phyloP scores from a whole-genome alignment of 768 basidiomycete species.

The Russula emetica region DNA sequence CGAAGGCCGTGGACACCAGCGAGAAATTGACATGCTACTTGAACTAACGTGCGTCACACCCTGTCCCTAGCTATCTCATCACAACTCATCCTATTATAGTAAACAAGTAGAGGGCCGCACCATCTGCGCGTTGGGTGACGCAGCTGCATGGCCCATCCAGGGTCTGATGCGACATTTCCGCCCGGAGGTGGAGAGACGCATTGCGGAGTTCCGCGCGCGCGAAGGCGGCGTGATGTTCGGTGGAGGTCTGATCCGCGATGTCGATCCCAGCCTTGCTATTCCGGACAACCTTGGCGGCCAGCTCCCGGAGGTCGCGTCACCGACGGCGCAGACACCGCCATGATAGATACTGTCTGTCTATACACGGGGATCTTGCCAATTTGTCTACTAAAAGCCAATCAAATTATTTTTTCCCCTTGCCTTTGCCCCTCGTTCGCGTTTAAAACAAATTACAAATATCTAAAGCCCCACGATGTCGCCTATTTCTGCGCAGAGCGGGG shows the following conservation, averaged over 20 bases:
- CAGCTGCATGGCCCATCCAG: conserved; percentile 98
- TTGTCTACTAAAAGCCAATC: neutral
- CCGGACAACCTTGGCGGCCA: conserved; percentile 69
- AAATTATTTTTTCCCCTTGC: neutral
- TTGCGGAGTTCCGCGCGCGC: conserved; percentile 65
- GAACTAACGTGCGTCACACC: conserved; percentile 70
- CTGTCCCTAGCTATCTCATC: neutral
- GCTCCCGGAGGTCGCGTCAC: conserved; percentile 40
- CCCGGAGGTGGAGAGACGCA: conserved; percentile 88
- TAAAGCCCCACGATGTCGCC: no score
- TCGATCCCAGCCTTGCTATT: conserved; percentile 64
- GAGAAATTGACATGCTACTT: conserved; percentile 97
- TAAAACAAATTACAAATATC: neutral
- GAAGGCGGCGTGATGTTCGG: conserved; percentile 83
- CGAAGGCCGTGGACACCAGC: conserved; percentile 81
- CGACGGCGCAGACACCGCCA: conserved; percentile 9
- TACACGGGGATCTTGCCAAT: neutral
- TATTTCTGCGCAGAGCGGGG: no score
- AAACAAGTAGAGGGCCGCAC: conserved; percentile 97
- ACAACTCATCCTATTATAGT: conserved; percentile 38
- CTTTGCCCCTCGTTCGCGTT: neutral
- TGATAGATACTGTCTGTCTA: neutral
- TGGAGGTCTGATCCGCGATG: conserved; percentile 63
- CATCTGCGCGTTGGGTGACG: conserved; percentile 95
- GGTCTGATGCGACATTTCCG: conserved; percentile 98